Base-by-base conservation (phyloP, 805 yeast species). In the Spathaspora gorwiae region DNA sequence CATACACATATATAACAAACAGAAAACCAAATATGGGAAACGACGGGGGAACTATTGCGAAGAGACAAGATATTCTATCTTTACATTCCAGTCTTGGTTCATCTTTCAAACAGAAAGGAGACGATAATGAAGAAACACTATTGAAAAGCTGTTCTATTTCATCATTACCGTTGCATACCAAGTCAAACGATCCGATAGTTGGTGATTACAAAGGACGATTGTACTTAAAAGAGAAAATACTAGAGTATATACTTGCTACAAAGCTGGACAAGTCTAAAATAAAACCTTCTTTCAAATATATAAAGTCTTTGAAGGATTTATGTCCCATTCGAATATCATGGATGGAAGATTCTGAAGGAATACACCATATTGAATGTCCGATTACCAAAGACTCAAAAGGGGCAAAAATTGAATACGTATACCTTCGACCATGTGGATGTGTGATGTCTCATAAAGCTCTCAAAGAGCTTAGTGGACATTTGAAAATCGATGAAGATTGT, bases 1-100 rank as follows among this genome's bases (percentile, higher is more conserved):
- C 24, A 19, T 3, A 19, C 24, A 19, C 24, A 19, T 19, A 19
- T 19, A 19, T 19, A 19, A 19, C 24, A 19, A 5, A 19, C 24
- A 19, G 24, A 19, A 19, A 19, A 19, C 5, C 24, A 19, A 19
- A 29, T 10, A 62, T 62, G 68, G 68, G 68, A 9, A 80, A 79
- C 48, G 92, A 85, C 57, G 92, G 92, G n/a, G 89, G 90, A 2
- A 73, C 87, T 1, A 76, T 84, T 14, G 81, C 83, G 12, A 76
- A 75, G 42, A 67, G 87, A 29, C 71, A 72, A 47, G 86, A 82
- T 48, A 70, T 78, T 10, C 45, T 65, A 15, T 58, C 66, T 8
- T 46, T 66, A 4, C 62, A 61, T 42, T n/a, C 43, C 26, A 35
- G 33, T 19, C 37, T 24, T 6, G 43, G 26, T 12, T 24, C 40